Evolutionary conservation across 352 stramenopile species (phyloP), one percentile per base, ranked within the genome.

Genomic region (Pythium vanterpoolii): DNA sequence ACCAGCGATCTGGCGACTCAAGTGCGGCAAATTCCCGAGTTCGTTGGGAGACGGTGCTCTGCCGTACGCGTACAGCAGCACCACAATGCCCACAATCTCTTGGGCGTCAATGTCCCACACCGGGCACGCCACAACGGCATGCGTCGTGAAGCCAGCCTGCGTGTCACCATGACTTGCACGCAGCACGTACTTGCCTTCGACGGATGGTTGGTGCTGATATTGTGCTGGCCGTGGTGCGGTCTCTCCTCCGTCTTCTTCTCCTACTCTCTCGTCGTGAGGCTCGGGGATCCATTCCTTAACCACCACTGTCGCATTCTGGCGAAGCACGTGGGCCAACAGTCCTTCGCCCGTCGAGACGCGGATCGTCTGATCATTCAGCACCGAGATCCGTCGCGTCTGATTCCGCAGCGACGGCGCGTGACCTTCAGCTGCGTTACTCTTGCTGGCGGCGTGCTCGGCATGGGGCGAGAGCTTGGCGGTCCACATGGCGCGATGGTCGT

Each of bases 1-100:
- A 1, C 82, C 80, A 0, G 82, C 79, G 60, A 92, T 92, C 58
- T 92, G 79, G 1, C 75, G 71, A 19, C 68, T 85, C 5, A 89
- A 31, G 42, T 88, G 79, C 19, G 79, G 79, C 8, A 89, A 58
- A 19, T 85, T 87, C 11, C 69, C 69, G 11, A 89, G 64, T 38
- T 87, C 77, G 11, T 63, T 44, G 18, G 70, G 62, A 16, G 55
- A 53, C 31, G 75, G 72, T 6, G 61, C 56, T 26, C 54, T 60
- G 5, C 56, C 64, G 27, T 64, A 67, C 3, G 46, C 53, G 58
- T 89, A 89, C 24, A 90, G 54, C 9, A 92, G 52, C 34, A 92
- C 76, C 16, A 92, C 54, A 1, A 90, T 56, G 10, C 82, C 82
- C n/a, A 88, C 71, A 40, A 92, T 67, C 39, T 90, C 82, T 16